Evolutionary conservation across 1,139 yeast genomes (phyloP), one percentile per base, ranked within the genome.

Genomic region (Geotrichum restrictum): DNA sequence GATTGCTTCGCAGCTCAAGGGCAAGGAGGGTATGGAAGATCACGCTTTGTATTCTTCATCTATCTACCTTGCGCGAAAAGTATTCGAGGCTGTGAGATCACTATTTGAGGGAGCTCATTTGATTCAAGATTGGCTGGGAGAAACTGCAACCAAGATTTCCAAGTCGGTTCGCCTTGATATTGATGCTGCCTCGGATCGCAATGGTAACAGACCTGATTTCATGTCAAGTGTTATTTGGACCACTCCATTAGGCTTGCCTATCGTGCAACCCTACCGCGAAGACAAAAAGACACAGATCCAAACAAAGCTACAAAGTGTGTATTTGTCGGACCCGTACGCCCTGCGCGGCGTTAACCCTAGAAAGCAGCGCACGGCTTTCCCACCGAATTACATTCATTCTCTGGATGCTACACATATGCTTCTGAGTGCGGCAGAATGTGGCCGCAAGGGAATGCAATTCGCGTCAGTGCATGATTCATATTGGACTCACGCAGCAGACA

Each of bases 391-490:
- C 66, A 88, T 93, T 52, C 99, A 93, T 66, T 91, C 98, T 0
- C 75, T 93, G 58, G 99, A 93, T 74, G 98, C 98, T 0, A 85
- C 97, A 0, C 98, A 93, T 66, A 93, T 93, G 98, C 75, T 93
- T 54, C 74, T 91, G 77, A 85, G 96, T 10, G 95, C 98, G 0
- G 75, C 81, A 46, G 82, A 81, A 22, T 89, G 97, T 69, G 81
- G 85, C n/a, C 76, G 80, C 45, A 66, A 68, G 3, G 81, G 79
- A 0, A 69, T 93, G 52, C 74, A 82, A n/a, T 93, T 94, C 75
- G 97, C 98, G 0, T 84, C 98, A 0, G 99, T 93, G 33, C 99
- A 93, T 69, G 99, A 93, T 69, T 91, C 98, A 1, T 93, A 88
- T 68, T 93, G 99, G 99, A 89, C 98, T 0, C 98, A 94, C 69